Evolutionary conservation across 2,329 filamentous ascomycete genomes (phyloP), one percentile per base, ranked within the genome.

Genomic region (Drechslerella stenobrocha): DNA sequence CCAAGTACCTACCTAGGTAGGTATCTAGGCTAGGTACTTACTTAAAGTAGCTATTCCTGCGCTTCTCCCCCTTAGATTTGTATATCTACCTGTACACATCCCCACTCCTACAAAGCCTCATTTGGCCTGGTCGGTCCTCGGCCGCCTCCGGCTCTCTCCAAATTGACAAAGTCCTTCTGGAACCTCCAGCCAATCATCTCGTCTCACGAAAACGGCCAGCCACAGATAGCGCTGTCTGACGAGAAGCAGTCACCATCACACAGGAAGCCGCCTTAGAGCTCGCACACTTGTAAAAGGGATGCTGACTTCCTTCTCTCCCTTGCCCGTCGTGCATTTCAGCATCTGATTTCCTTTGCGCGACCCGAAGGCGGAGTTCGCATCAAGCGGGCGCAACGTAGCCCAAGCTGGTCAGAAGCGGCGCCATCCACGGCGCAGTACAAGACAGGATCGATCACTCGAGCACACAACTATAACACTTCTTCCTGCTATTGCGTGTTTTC

Each of bases 181-280:
- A 52, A 46, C 34, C 1, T 20, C 28, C 32, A 52, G 35, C 52
- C 52, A 66, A 53, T 58, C 46, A 58, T 48, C 23, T 58, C 42
- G 55, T 67, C 55, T 60, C 63, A 67, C 63, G 53, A 60, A 67
- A 67, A 67, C 63, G 63, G 55, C 63, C 48, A 60, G 55, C 50
- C 55, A 67, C 63, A 59, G 63, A 35, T 44, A 23, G 8, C 11
- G 20, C 40, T 30, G 40, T 28, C 52, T 22, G 20, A 34, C 28
- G 37, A 20, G 22, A 52, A 23, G 34, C 8, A 11, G 24, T 55
- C 18, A 42, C 22, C 20, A 40, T 9, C 18, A 8, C 6, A 53
- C 2, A 37, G 23, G 28, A 40, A 46, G 7, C 11, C 30, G 18
- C 18, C 20, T 15, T 28, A 30, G 1, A 22, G 32, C 6, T 28